Conservation (phyloP, 495 filamentous ascomycete genomes). For the Tuber aestivum region DNA sequence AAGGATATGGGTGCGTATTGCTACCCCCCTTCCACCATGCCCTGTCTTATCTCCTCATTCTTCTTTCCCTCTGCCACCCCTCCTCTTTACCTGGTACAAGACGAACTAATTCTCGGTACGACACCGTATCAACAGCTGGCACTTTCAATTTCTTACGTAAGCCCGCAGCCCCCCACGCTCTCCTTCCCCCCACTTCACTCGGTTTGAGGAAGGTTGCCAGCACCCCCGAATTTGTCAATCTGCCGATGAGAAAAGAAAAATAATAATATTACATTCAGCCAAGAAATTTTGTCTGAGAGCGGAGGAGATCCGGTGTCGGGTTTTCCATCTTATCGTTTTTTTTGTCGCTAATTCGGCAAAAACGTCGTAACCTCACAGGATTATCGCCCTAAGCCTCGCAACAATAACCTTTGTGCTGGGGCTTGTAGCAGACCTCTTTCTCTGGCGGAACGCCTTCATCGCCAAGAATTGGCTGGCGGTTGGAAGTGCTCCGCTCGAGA, state of each 20-base stretch:
- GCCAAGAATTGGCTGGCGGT: conserved; percentile 69
- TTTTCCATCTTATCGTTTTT: conserved; percentile 19
- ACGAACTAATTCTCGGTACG: neutral
- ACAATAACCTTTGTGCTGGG: conserved; percentile 63
- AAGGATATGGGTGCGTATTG: conserved; percentile 28
- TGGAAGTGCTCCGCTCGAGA: conserved; percentile 69
- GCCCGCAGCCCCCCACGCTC: conserved; percentile 19
- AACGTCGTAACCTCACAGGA: conserved; percentile 48
- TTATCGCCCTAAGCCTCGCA: conserved; percentile 68
- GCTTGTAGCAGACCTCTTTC: conserved; percentile 67
- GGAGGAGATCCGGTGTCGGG: conserved; percentile 49
- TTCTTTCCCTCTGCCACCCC: conserved; percentile 12
- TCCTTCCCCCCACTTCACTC: neutral
- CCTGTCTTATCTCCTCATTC: conserved; percentile 15
- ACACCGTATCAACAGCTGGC: conserved; percentile 21
- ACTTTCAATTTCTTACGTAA: conserved; percentile 44
- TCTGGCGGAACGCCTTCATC: conserved; percentile 59
- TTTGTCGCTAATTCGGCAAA: conserved; percentile 24
- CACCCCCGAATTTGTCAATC: conserved; percentile 36
- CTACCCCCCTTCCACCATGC: neutral
- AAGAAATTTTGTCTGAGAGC: conserved; percentile 50
- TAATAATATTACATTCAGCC: conserved; percentile 77
- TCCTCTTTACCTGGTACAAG: conserved; percentile 21
- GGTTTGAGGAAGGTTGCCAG: neutral
- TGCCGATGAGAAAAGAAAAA: conserved; percentile 52